Percentiles rank a stretch among this genome's conserved stretches.
Conservation (phyloP, 2,329 filamentous ascomycete genomes). For the Arachnopeziza araneosa region DNA sequence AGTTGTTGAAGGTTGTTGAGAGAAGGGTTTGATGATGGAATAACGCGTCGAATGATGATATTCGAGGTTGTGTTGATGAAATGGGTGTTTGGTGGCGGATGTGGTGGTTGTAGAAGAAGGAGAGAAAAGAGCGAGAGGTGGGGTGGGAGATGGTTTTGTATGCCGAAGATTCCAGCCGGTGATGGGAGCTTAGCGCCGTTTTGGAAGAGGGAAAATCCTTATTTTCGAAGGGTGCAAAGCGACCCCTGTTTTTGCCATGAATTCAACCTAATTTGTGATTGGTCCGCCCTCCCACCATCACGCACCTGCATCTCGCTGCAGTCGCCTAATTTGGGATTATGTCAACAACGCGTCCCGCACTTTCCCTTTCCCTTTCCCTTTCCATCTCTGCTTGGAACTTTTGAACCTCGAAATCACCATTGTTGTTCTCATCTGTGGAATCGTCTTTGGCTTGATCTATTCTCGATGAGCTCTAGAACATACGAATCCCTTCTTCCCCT, state of each 20-base stretch:
- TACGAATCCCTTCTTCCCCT: no score
- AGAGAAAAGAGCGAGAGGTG: not conserved
- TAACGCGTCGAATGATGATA: not conserved
- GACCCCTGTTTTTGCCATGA: no score
- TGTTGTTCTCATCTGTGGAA: not conserved
- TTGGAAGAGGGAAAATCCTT: not conserved
- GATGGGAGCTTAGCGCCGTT: not conserved
- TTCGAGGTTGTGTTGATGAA: not conserved
- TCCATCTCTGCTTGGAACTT: not conserved
- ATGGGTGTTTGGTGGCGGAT: not conserved
- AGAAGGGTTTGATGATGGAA: not conserved
- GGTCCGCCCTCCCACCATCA: not conserved
- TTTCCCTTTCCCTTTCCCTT: not conserved
- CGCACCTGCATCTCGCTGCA: not conserved
- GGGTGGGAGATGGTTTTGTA: not conserved
- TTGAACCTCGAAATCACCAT: not conserved
- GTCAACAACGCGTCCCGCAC: not conserved
- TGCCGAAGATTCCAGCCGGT: not conserved
- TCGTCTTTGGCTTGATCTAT: no score
- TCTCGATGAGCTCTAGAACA: no score
- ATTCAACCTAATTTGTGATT: not conserved
- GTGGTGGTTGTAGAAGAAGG: not conserved
- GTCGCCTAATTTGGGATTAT: not conserved
- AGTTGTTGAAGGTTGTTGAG: not conserved
- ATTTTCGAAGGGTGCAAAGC: not conserved